Evolutionary conservation across 1,284 basidiomycete genomes (phyloP).

Genomic region (Amylostereum areolatum): DNA sequence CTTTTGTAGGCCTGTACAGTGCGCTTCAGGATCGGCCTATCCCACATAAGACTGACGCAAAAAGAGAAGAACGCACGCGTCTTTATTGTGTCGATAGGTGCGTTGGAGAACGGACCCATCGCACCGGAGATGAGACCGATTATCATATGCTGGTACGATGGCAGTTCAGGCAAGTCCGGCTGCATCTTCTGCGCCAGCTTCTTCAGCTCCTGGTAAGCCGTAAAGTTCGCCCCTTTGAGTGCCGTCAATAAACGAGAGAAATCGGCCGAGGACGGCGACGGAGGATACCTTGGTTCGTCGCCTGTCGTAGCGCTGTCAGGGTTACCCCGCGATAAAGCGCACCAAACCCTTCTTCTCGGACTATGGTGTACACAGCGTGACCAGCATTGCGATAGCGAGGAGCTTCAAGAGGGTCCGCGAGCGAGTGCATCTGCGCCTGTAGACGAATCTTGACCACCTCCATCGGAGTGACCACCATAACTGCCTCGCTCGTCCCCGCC

Average conservation of each 20-base stretch:
- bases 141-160: conserved; percentile 91
- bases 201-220: conserved; percentile 97
- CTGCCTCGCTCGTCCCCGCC: conserved; percentile 92
- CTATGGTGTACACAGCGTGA: conserved; percentile 93
- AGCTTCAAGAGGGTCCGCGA: conserved; percentile 91
- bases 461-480: conserved; percentile 96
- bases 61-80: conserved; percentile 54
- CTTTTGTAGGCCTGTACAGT: conserved; percentile 70
- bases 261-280: not conserved
- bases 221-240: conserved; percentile 87
- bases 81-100: conserved; percentile 97
- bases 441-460: conserved; percentile 99
- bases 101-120: conserved; percentile 96
- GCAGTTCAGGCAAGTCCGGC: conserved; percentile 71
- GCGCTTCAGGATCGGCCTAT: not conserved
- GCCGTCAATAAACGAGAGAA: not conserved
- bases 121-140: conserved; percentile 96
- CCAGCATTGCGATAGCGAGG: conserved; percentile 96
- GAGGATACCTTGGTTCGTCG: conserved; percentile 87
- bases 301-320: conserved; percentile 92
- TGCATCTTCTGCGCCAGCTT: conserved; percentile 73
- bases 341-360: conserved; percentile 85
- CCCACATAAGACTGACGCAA: not conserved
- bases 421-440: conserved; percentile 96
- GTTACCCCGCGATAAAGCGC: conserved; percentile 92